Percentiles rank a stretch among this genome's conserved stretches.
Evolutionary conservation across 139 green algal genomes (phyloP).

Genomic region (Chlorella sp.): DNA sequence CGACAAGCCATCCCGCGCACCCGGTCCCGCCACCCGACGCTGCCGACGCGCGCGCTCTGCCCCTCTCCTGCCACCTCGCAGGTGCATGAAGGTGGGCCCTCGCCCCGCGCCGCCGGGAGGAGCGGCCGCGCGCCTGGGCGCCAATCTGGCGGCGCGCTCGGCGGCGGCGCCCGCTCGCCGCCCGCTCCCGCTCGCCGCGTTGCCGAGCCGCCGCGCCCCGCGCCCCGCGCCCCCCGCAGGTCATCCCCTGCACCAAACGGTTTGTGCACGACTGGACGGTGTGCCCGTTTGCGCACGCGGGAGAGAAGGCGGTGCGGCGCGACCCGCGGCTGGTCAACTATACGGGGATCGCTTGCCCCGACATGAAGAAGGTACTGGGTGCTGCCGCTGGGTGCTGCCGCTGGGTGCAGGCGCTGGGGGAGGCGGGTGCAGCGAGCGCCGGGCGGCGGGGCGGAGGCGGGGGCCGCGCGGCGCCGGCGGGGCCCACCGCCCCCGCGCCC

Average conservation of each 20-base stretch:
- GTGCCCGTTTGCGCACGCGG: slow-evolving; percentile 45
- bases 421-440: no score
- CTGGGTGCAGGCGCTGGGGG: no score
- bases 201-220: no score
- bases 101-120: not conserved
- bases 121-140: no score
- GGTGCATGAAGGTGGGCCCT: slow-evolving; percentile 44
- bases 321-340: slow-evolving; percentile 86
- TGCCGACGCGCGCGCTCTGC: not conserved
- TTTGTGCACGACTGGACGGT: slow-evolving; percentile 71
- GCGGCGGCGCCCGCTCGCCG: no score
- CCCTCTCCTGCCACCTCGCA: not conserved
- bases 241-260: slow-evolving; percentile 76
- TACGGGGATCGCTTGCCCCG: slow-evolving; percentile 91
- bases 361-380: slow-evolving; percentile 87
- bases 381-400: no score
- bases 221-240: slow-evolving; percentile 44
- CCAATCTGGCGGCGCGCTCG: no score
- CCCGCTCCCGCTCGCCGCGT: no score
- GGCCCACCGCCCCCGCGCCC: not conserved
- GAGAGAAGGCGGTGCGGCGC: slow-evolving; percentile 79
- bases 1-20: not conserved
- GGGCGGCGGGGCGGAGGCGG: no score
- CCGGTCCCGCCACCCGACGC: not conserved
- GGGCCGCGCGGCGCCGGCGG: no score